phyloP scores from a whole-genome alignment of 2,329 filamentous ascomycete genomes.

The Colletotrichum sp. region DNA sequence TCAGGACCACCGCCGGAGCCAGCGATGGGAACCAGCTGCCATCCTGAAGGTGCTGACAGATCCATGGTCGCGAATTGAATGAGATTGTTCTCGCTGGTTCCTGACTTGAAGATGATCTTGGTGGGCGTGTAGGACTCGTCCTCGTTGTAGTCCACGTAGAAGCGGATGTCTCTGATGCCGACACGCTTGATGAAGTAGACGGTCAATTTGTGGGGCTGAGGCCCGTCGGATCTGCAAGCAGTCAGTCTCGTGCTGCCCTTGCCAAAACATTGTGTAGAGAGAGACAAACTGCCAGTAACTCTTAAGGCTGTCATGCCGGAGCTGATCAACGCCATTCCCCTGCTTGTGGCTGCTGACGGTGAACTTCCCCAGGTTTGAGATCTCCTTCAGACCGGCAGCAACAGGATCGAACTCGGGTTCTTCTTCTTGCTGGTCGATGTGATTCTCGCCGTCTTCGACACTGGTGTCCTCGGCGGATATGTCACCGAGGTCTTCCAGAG shows the following conservation, averaged over 20 bases:
- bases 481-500: slow-evolving; percentile 17
- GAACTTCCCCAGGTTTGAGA: slow-evolving; percentile 83
- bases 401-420: slow-evolving; percentile 56
- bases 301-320: slow-evolving; percentile 74
- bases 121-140: slow-evolving; percentile 98
- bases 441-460: slow-evolving; percentile 32
- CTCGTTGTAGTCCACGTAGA: slow-evolving; percentile 87
- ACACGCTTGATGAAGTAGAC: slow-evolving; percentile 88
- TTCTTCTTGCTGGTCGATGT: slow-evolving; percentile 29
- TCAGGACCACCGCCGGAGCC: slow-evolving; percentile 63
- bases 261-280: background rate
- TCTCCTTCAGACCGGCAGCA: slow-evolving; percentile 74
- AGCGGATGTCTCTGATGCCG: slow-evolving; percentile 77
- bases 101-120: slow-evolving; percentile 86
- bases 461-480: slow-evolving; percentile 30
- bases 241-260: background rate
- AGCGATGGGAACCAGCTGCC: slow-evolving; percentile 80
- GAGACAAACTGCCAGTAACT: slow-evolving; percentile 77
- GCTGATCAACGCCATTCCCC: slow-evolving; percentile 77
- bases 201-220: slow-evolving; percentile 81
- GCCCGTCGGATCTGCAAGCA: slow-evolving; percentile 73
- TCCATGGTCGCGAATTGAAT: slow-evolving; percentile 85
- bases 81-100: slow-evolving; percentile 89
- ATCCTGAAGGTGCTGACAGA: slow-evolving; percentile 81
- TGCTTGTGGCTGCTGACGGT: slow-evolving; percentile 84